Evolutionary conservation across 2,329 filamentous ascomycete genomes (phyloP), one percentile per base, ranked within the genome.

Genomic region (Ophiosphaerella herpotricha): DNA sequence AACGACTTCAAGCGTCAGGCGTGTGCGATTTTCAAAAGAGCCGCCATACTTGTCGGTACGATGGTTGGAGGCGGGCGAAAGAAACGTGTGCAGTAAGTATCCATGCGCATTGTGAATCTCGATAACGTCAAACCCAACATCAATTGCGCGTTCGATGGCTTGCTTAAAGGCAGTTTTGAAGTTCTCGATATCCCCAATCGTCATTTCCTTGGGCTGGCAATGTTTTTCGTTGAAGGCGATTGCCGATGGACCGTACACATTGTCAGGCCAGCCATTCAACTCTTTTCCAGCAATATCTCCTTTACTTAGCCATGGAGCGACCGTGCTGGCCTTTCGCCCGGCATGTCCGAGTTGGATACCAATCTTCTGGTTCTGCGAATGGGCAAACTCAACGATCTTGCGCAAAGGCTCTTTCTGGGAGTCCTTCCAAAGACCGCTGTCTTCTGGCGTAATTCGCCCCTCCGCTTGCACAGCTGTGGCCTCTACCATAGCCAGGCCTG

Each of bases 301-400:
- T 21, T 67, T 66, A 48, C 73, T 77, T 47, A 90, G 73, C 87
- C 88, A 93, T 0, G 83, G 83, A 0, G 83, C 80, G 3, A 84
- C 78, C 2, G 81, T 84, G 55, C 75, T 79, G 5, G 83, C 82
- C 61, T 86, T 86, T 26, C 83, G 73, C 6, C 91, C 91, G 0
- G 90, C 91, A 65, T 96, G 91, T 1, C 78, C 89, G 4, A 96
- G 80, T 76, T 96, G 91, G 54, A 96, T 86, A 43, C 83, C 90
- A 44, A 90, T 85, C 57, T 88, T 85, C 65, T 91, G 86, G 67
- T 81, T 82, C 73, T 96, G 91, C 23, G 82, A 85, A 76, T 95
- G 91, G 2, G 88, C 84, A 55, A 91, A 95, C 54, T 95, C 89
- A 32, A 86, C 83, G 39, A 93, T 82, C 51, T 83, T 82, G 67